Conservation (phyloP, 2,329 filamentous ascomycete genomes). For the Didymella pomorum region DNA sequence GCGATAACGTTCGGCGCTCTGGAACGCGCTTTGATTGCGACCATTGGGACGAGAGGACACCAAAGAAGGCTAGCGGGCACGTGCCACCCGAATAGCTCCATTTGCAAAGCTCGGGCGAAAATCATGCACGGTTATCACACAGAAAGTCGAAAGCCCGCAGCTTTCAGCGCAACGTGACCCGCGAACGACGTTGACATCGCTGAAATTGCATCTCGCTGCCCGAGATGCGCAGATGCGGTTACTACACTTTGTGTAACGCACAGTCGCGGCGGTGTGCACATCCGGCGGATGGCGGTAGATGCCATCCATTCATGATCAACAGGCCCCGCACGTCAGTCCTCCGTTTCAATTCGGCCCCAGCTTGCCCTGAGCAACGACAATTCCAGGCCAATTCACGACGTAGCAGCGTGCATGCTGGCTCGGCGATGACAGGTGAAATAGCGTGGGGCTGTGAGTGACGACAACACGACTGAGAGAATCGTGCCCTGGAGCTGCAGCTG, state of each 20-base stretch:
- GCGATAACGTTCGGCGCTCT: slow-evolving; percentile 1
- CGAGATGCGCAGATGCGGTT: slow-evolving; percentile 3
- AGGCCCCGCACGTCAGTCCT: slow-evolving; percentile 15
- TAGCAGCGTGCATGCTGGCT: slow-evolving; percentile 15
- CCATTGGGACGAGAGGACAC: slow-evolving; percentile 11
- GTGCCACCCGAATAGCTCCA: slow-evolving; percentile 3
- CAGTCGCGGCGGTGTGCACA: slow-evolving; percentile 3
- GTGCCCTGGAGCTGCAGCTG: slow-evolving; percentile 32
- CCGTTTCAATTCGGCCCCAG: slow-evolving; percentile 1
- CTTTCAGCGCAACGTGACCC: slow-evolving; percentile 20
- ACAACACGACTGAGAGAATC: slow-evolving; percentile 22
- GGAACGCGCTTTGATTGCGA: background rate
- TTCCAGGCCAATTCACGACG: slow-evolving; percentile 5
- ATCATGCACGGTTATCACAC: slow-evolving; percentile 39
- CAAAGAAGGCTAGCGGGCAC: slow-evolving; percentile 26
- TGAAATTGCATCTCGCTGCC: slow-evolving; percentile 6
- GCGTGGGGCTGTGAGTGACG: slow-evolving; percentile 25
- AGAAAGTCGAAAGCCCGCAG: slow-evolving; percentile 15
- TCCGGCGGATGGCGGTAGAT: slow-evolving; percentile 8
- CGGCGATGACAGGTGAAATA: slow-evolving; percentile 5
- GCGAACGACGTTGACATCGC: slow-evolving; percentile 8
- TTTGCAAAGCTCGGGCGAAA: slow-evolving; percentile 19
- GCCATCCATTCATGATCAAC: slow-evolving; percentile 12
- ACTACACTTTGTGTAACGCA: slow-evolving; percentile 6
- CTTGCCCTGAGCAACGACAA: slow-evolving; percentile 5